A percentile compares a stretch with the other conserved stretches of the same genome.
These are phyloP conservation scores for Craterostigma plantagineum DNA, from an alignment of 257 asterid species.

Conservation along the genomic window DNA sequence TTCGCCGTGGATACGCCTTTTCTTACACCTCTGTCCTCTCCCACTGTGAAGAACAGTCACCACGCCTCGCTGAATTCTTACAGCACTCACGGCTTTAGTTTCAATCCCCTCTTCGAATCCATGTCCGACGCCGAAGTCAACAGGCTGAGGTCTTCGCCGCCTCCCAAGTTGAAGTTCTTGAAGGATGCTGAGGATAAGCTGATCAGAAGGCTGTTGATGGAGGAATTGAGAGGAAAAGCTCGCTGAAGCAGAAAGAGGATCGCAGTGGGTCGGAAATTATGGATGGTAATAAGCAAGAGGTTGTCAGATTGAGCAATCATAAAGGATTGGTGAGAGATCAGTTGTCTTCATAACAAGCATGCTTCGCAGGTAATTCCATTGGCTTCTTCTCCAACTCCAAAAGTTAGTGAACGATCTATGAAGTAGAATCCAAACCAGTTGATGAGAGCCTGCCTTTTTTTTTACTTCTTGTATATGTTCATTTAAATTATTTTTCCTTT, in stretches of 20 bases:
- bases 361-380: slow-evolving; percentile 50
- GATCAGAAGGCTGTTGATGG: slow-evolving; percentile 28
- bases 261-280: too few species aligned
- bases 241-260: slow-evolving; percentile 7
- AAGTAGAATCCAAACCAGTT: too few species aligned
- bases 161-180: slow-evolving; percentile 82
- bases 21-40: slow-evolving; percentile 46
- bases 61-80: slow-evolving; percentile 46
- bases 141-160: slow-evolving; percentile 69
- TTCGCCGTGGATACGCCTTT: slow-evolving; percentile 17
- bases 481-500: too few species aligned
- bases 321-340: slow-evolving; percentile 13
- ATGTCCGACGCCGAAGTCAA: slow-evolving; percentile 34
- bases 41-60: slow-evolving; percentile 23
- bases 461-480: too few species aligned
- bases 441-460: too few species aligned
- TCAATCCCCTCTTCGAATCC: slow-evolving; percentile 77
- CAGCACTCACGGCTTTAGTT: slow-evolving; percentile 42
- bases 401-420: neutral
- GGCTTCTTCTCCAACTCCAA: slow-evolving; percentile 37
- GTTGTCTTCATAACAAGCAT: slow-evolving; percentile 16
- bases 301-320: slow-evolving; percentile 5
- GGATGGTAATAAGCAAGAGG: too few species aligned
- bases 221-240: slow-evolving; percentile 29
- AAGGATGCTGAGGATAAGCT: slow-evolving; percentile 92